phyloP scores from a whole-genome alignment of 768 basidiomycete genomes.

The Pholiota molesta region DNA sequence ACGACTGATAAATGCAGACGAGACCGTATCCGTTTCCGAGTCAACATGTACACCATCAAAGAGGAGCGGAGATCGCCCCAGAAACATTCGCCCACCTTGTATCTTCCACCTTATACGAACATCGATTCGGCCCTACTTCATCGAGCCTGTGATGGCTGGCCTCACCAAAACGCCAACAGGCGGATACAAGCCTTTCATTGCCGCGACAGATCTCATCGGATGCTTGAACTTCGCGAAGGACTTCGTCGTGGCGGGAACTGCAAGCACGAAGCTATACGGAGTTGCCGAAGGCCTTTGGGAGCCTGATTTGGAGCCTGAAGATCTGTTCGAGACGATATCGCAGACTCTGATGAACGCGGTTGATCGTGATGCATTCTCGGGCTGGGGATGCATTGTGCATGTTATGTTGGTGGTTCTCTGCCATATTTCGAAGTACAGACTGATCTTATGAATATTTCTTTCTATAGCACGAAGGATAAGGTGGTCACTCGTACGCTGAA shows the following conservation, averaged over 20 bases:
- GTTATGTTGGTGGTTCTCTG: constrained; percentile 71
- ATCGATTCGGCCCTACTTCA: constrained; percentile 93
- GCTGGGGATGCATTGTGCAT: constrained; percentile 96
- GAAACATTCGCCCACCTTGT: constrained; percentile 96
- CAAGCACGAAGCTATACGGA: constrained; percentile 91
- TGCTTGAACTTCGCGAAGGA: constrained; percentile 95
- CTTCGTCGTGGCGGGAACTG: constrained; percentile 95
- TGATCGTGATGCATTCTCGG: constrained; percentile 95
- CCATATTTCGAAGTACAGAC: not conserved
- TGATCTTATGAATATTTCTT: constrained; percentile 10
- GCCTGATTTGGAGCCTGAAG: constrained; percentile 93
- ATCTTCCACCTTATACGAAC: constrained; percentile 93
- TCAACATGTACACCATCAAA: constrained; percentile 99
- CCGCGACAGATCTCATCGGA: constrained; percentile 91
- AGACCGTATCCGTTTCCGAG: constrained; percentile 89
- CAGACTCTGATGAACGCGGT: constrained; percentile 95
- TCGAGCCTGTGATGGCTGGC: constrained; percentile 96
- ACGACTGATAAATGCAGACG: constrained; percentile 49
- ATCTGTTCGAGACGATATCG: constrained; percentile 97
- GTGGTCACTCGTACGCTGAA: constrained; percentile 86
- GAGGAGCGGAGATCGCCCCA: constrained; percentile 97
- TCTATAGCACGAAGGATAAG: constrained; percentile 66
- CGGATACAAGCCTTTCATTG: constrained; percentile 87
- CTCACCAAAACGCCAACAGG: constrained; percentile 75
- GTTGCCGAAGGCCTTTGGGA: constrained; percentile 99